Evolutionary conservation across 169 alveolate genomes (phyloP).

Genomic region (Plasmodium chabaudi): DNA sequence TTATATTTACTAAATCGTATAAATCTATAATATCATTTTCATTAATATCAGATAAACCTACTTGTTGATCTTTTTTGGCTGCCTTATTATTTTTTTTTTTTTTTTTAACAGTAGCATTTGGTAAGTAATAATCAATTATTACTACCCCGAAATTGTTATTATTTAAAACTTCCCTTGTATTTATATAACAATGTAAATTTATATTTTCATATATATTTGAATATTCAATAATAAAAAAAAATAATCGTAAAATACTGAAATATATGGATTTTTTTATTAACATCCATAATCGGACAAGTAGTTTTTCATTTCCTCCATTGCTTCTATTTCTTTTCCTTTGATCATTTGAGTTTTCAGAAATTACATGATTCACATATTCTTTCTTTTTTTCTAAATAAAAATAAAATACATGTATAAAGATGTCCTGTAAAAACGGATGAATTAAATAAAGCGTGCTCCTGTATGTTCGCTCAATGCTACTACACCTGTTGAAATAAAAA

Average conservation of each 20-base stretch:
- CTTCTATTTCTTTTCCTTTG: neutral
- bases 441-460: slow-evolving; percentile 45
- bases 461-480: slow-evolving; percentile 26
- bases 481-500: slow-evolving; percentile 23
- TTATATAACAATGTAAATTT: slow-evolving; percentile 17
- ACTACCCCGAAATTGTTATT: slow-evolving; percentile 57
- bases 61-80: neutral
- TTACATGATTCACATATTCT: slow-evolving; percentile 13
- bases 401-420: slow-evolving; percentile 57
- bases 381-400: slow-evolving; percentile 53
- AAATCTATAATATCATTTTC: slow-evolving; percentile 16
- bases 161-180: slow-evolving; percentile 51
- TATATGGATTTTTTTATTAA: neutral
- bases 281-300: neutral
- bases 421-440: slow-evolving; percentile 40
- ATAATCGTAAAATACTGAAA: slow-evolving; percentile 3
- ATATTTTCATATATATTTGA: slow-evolving; percentile 37
- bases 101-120: slow-evolving; percentile 42
- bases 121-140: slow-evolving; percentile 57
- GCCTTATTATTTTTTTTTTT: slow-evolving; percentile 20
- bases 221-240: slow-evolving; percentile 49
- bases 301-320: neutral
- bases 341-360: slow-evolving; percentile 1
- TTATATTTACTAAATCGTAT: slow-evolving; percentile 57
- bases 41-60: neutral